Evolutionary conservation across 108 stramenopile genomes (phyloP), one percentile per base, ranked within the genome.

Genomic region (Conticribra guillardii): DNA sequence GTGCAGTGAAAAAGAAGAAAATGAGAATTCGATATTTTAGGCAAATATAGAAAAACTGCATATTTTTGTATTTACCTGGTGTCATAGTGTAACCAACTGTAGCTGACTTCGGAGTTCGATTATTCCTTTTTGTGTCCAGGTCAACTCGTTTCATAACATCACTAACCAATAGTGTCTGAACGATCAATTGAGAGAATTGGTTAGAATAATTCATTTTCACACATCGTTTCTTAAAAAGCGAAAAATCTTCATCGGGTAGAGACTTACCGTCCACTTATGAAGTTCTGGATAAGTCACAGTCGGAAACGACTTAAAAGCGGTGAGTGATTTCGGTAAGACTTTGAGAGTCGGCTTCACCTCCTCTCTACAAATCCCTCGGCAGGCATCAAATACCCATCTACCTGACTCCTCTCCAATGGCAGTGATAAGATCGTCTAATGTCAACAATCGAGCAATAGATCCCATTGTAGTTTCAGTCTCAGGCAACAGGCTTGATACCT

Each of bases 251-350:
- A n/a, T n/a, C n/a, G n/a, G n/a, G n/a, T 14, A 22, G 15, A 33
- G 29, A 60, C 17, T 54, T 19, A 67, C 54, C 33, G 90, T 79
- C 93, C 93, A 95, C 33, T 84, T 83, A 31, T 76, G 60, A 15
- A 92, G 67, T 27, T 81, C 85, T 4, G 66, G 76, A 52, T 67
- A 82, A 22, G 44, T 46, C 29, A 71, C 67, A 41, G 32, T 72
- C 41, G 76, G 54, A 60, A 95, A 92, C 11, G 87, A 87, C 63
- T 95, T 95, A 67, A 89, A 95, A 1, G 93, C 76, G 27, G 90
- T 95, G 33, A 95, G 90, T 17, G 84, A 84, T 60, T 95, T 95
- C 16, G 86, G 84, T 17, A 92, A 51, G 9, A 89, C 88, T 15
- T 85, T 82, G 9, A 79, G 49, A 0, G 90, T 90, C 15, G 90